Evolutionary conservation across 179 eudicot species (phyloP).

Genomic region (Drosera spatulata): DNA sequence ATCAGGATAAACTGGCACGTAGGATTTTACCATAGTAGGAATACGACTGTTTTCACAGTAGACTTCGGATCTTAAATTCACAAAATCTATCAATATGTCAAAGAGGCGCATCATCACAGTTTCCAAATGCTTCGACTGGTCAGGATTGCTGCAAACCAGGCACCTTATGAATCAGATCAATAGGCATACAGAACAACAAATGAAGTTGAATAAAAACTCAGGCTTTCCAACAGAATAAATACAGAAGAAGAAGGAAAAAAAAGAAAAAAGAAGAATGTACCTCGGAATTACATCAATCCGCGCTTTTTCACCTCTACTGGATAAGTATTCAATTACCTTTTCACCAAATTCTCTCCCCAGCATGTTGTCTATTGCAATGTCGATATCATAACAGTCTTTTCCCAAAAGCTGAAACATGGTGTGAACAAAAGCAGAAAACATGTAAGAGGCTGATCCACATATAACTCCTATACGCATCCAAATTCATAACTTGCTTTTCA

Average conservation of each 20-base stretch:
- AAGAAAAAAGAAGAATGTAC: conserved; percentile 20
- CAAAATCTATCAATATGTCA: conserved; percentile 84
- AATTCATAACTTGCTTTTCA: background rate
- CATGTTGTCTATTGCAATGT: conserved; percentile 92
- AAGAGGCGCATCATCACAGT: conserved; percentile 93
- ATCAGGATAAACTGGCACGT: no score
- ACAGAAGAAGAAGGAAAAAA: background rate
- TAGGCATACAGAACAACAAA: no score
- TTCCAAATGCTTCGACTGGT: conserved; percentile 98
- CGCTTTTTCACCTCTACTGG: conserved; percentile 55
- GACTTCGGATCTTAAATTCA: conserved; percentile 87
- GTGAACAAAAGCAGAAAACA: background rate
- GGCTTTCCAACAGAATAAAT: background rate
- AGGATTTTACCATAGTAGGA: conserved; percentile 69
- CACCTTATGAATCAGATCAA: no score
- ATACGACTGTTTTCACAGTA: conserved; percentile 89
- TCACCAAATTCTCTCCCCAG: conserved; percentile 87
- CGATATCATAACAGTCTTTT: conserved; percentile 90
- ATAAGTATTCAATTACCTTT: conserved; percentile 72
- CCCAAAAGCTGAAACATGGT: conserved; percentile 64
- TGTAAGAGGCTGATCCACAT: background rate
- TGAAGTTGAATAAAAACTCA: no score
- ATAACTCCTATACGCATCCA: background rate
- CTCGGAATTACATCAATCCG: conserved; percentile 80
- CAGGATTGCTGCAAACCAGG: conserved; percentile 74